Conservation (phyloP, 495 filamentous ascomycete species). For the Chaetomium fimeti region DNA sequence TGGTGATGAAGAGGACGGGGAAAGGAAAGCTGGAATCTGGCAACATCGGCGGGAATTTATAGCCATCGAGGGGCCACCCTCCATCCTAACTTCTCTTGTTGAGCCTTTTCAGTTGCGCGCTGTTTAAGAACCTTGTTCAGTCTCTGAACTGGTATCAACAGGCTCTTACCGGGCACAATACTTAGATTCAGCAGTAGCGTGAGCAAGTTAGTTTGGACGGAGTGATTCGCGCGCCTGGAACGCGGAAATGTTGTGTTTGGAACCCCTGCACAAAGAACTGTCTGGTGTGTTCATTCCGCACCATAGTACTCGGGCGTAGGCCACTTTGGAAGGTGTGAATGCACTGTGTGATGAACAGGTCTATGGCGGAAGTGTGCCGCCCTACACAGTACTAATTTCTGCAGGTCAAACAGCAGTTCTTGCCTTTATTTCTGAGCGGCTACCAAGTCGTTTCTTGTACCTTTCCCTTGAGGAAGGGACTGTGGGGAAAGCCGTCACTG, state of each 20-base stretch:
- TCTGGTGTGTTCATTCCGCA: not conserved
- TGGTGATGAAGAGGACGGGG: not conserved
- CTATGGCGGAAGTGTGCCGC: too few relatives aligned
- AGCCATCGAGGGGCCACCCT: not conserved
- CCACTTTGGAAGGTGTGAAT: not conserved
- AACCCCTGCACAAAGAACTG: not conserved
- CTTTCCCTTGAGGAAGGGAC: too few relatives aligned
- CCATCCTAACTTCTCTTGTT: not conserved
- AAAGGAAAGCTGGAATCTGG: not conserved
- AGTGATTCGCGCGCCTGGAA: not conserved
- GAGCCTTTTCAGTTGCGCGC: not conserved
- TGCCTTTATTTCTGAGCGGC: too few relatives aligned
- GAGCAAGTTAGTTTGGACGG: not conserved
- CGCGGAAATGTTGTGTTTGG: too few relatives aligned
- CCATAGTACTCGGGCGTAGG: not conserved
- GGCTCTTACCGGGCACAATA: too few relatives aligned
- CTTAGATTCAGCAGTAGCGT: not conserved
- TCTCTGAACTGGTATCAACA: not conserved
- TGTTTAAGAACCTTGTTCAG: not conserved
- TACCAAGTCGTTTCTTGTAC: too few relatives aligned
- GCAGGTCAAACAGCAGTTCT: too few relatives aligned
- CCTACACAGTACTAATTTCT: too few relatives aligned
- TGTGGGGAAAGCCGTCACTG: too few relatives aligned
- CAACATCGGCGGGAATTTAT: not conserved
- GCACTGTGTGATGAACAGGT: not conserved